Conservation (phyloP, 192 early-diverging fungal species). For the Coemansia sp. region DNA sequence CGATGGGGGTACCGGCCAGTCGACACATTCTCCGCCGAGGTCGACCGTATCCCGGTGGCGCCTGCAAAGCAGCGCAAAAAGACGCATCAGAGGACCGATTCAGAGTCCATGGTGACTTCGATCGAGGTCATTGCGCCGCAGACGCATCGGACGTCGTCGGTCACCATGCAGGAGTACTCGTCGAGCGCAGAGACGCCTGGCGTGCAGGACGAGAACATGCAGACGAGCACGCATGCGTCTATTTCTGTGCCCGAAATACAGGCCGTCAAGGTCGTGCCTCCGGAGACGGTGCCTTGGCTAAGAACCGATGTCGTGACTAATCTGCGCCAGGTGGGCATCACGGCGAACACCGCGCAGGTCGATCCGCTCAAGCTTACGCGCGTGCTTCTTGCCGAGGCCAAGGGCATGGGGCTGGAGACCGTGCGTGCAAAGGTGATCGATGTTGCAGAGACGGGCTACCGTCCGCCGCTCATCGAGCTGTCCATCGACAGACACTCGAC, state of each 20-base stretch:
- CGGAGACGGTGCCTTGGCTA: conserved; percentile 46
- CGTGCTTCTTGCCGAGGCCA: conserved; percentile 40
- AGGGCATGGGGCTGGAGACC: conserved; percentile 29
- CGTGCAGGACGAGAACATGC: conserved; percentile 18
- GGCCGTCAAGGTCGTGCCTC: conserved; percentile 32
- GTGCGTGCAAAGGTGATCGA: conserved; percentile 46
- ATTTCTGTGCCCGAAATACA: conserved; percentile 39
- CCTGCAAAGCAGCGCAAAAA: conserved; percentile 49
- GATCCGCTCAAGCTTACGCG: conserved; percentile 48
- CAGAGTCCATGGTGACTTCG: conserved; percentile 41
- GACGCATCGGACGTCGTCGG: conserved; percentile 11
- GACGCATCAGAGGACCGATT: conserved; percentile 28
- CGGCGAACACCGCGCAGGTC: conserved; percentile 41
- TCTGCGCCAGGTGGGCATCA: conserved; percentile 42
- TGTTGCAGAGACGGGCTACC: conserved; percentile 38
- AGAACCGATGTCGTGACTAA: conserved; percentile 30
- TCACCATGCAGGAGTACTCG: conserved; percentile 23
- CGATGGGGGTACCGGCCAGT: conserved; percentile 46
- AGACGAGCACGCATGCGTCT: conserved; percentile 40
- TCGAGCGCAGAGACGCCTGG: conserved; percentile 10
- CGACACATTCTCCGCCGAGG: conserved; percentile 47
- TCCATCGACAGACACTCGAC: conserved; percentile 18
- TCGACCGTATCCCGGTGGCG: conserved; percentile 45
- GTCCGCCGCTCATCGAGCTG: conserved; percentile 41
- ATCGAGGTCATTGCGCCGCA: conserved; percentile 49